A percentile compares a stretch with the other conserved stretches of the same genome.
Conservation (phyloP, 306 rosid species). For the Ammopiptanthus mongolicus region DNA sequence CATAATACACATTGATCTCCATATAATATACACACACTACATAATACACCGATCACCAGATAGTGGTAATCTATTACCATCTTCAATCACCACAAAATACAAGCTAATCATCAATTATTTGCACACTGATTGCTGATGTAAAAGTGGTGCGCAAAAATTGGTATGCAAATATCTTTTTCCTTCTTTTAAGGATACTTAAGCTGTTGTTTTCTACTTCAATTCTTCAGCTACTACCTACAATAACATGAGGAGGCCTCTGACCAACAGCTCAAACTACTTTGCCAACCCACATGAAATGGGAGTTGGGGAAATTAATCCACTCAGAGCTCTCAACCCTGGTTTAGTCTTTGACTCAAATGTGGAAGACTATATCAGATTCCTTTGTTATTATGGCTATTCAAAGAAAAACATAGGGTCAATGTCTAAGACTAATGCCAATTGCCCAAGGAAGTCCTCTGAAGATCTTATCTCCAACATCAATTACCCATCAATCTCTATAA, state of each 20-base stretch:
- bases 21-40: too few species aligned
- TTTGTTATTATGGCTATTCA: conserved; percentile 70
- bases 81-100: too few species aligned
- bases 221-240: conserved; percentile 63
- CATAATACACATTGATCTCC: too few species aligned
- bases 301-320: conserved; percentile 80
- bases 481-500: conserved; percentile 84
- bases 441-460: conserved; percentile 57
- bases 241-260: conserved; percentile 63
- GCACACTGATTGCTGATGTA: background rate
- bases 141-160: background rate
- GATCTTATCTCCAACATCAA: conserved; percentile 72
- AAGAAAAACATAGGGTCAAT: conserved; percentile 52
- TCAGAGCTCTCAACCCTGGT: conserved; percentile 78
- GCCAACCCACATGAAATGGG: conserved; percentile 81
- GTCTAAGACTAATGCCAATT: conserved; percentile 53
- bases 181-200: background rate
- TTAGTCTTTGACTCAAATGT: conserved; percentile 59
- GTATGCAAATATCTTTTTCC: background rate
- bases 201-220: conserved; percentile 5
- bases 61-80: too few species aligned
- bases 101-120: too few species aligned
- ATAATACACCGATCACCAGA: too few species aligned
- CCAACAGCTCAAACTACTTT: conserved; percentile 53
- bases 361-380: conserved; percentile 63